A percentile compares a stretch with the other conserved stretches of the same genome.
Evolutionary conservation across 1,284 basidiomycete genomes (phyloP).

Genomic region (Melampsora occidentalis): DNA sequence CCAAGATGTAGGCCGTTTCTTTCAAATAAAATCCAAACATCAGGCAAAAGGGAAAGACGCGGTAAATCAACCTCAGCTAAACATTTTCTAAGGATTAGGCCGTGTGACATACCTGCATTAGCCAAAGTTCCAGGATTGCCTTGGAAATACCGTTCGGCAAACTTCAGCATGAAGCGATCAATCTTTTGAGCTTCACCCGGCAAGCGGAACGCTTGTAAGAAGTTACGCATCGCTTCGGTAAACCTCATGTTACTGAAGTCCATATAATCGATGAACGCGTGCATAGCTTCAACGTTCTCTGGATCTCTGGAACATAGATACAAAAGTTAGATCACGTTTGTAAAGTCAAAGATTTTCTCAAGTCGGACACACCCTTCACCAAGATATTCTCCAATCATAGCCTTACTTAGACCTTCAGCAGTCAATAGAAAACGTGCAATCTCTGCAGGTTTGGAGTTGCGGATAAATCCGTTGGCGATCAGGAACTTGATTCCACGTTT

Average conservation of each 20-base stretch:
- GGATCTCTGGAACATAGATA: conserved; percentile 64
- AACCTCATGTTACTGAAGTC: conserved; percentile 78
- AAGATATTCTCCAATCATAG: conserved; percentile 95
- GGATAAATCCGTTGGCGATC: conserved; percentile 83
- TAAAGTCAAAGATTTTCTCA: not conserved
- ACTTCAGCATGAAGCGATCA: conserved; percentile 97
- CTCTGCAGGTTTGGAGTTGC: conserved; percentile 69
- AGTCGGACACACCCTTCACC: conserved; percentile 75
- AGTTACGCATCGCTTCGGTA: conserved; percentile 78
- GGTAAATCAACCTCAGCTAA: too few relatives aligned
- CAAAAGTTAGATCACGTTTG: not conserved
- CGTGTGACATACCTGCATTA: conserved; percentile 55
- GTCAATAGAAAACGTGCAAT: conserved; percentile 82
- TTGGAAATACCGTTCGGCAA: conserved; percentile 88
- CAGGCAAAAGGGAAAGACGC: not conserved
- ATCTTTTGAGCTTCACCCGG: conserved; percentile 96
- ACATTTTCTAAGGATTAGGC: not conserved
- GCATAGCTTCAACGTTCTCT: conserved; percentile 84
- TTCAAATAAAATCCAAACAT: not conserved
- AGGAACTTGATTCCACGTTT: conserved; percentile 89
- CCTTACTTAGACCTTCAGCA: conserved; percentile 91
- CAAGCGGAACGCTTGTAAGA: conserved; percentile 88
- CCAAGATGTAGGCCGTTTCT: conserved; percentile 89
- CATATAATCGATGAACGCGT: conserved; percentile 86
- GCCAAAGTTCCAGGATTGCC: conserved; percentile 81